Base-by-base conservation (phyloP, 2,329 filamentous ascomycete genomes). In the Ramichloridium luteum region DNA sequence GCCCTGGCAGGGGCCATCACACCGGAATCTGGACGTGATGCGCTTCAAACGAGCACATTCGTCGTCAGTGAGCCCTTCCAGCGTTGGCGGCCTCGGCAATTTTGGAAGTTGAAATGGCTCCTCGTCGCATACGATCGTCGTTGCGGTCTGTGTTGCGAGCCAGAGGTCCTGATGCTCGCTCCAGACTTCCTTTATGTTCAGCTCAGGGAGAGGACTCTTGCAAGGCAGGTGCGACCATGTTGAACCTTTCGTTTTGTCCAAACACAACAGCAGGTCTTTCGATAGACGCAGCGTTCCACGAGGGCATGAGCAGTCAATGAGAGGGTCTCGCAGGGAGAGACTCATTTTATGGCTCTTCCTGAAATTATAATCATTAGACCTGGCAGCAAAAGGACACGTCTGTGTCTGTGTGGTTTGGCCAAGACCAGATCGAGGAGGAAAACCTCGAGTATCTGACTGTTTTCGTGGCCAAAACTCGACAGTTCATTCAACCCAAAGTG, bases 1-100 rank as follows among this genome's bases (percentile, higher is more conserved):
- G 12, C 38, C 40, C 9, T 25, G 23, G 35, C 43, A 43, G n/a
- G 40, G 38, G 8, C 38, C 38, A 30, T 45, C 43, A 31, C 43
- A 45, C 8, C 16, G 30, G 23, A 40, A 45, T 11, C 16, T 37
- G 9, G 43, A 40, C 16, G 39, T 41, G 33, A 41, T 31, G 30
- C 42, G 35, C 12, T 34, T 32, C 11, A 38, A 23, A 8, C 8
- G 20, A 23, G 8, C 8, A 23, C n/a, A n/a, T 23, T n/a, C n/a
- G 8, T 23, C 20, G 20, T 23, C n/a, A 8, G n/a, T 23, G 20
- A 8, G 20, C 8, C n/a, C n/a, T 23, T 23, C 20, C 20, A 8
- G 8, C n/a, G 20, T 23, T n/a, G n/a, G n/a, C n/a, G n/a, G n/a
- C 20, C 20, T n/a, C 8, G 8, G 20, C 8, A n/a, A 8, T n/a